A percentile compares a stretch with the other conserved stretches of the same genome.
Evolutionary conservation across 768 basidiomycete genomes (phyloP).

Genomic region (Lentinula aciculospora): DNA sequence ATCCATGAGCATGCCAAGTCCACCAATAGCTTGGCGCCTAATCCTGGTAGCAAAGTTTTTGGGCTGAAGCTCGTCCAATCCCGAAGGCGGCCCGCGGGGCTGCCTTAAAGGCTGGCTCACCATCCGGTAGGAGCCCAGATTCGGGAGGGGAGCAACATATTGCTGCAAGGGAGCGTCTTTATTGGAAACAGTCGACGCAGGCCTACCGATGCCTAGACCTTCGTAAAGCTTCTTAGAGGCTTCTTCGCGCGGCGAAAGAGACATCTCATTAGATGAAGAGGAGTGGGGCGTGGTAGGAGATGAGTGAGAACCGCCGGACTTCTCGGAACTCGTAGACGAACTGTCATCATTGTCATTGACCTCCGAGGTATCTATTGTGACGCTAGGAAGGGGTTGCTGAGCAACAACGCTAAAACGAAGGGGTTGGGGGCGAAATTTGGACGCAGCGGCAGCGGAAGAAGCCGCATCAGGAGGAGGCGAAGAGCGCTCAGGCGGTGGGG

Average conservation of each 20-base stretch:
- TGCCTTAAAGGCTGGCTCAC: conserved; percentile 75
- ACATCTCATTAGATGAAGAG: conserved; percentile 52
- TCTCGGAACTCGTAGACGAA: conserved; percentile 58
- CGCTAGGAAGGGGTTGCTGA: conserved; percentile 47
- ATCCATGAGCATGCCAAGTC: conserved; percentile 72
- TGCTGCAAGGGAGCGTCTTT: conserved; percentile 31
- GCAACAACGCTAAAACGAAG: conserved; percentile 52
- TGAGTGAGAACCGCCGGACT: conserved; percentile 30
- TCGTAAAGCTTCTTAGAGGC: conserved; percentile 84
- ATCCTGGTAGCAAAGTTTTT: conserved; percentile 88
- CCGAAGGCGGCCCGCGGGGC: conserved; percentile 83
- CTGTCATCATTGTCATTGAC: conserved; percentile 52
- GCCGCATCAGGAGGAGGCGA: conserved; percentile 41
- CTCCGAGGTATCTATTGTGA: conserved; percentile 49
- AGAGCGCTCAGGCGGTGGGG: conserved; percentile 56
- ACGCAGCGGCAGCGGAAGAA: conserved; percentile 18
- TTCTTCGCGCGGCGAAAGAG: conserved; percentile 83
- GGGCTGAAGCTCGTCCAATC: conserved; percentile 79
- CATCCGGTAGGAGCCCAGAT: conserved; percentile 46
- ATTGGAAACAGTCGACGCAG: conserved; percentile 36
- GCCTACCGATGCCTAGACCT: conserved; percentile 80
- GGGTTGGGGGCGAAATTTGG: conserved; percentile 58
- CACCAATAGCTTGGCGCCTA: conserved; percentile 79
- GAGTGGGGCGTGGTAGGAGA: conserved; percentile 77
- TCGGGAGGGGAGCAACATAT: conserved; percentile 16